A percentile compares a stretch with the other conserved stretches of the same genome.
Evolutionary conservation across 805 yeast genomes (phyloP).

Genomic region (Lachancea quebecensis): DNA sequence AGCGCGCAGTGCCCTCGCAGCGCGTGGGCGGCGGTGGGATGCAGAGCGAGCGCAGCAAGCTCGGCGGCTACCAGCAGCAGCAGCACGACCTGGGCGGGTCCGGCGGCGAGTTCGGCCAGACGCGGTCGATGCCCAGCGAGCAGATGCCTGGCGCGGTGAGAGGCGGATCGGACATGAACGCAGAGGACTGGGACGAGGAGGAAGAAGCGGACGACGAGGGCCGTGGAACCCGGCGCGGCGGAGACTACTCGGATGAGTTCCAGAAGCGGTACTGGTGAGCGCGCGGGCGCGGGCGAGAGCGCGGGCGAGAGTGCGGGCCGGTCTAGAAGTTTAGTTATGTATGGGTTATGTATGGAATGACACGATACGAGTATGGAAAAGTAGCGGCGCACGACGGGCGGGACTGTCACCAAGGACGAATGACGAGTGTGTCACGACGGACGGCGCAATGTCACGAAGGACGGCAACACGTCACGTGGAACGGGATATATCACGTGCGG

Average conservation of each 20-base stretch:
- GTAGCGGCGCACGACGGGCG: too few species aligned
- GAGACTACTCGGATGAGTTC: slow-evolving; percentile 10
- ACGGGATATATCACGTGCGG: too few species aligned
- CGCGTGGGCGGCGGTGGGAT: slow-evolving; percentile 1
- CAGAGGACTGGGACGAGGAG: slow-evolving; percentile 5
- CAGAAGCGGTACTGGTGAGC: slow-evolving; percentile 8
- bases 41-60: slow-evolving; percentile 6
- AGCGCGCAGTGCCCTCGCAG: slow-evolving; percentile 6
- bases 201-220: neutral
- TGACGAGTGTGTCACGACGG: too few species aligned
- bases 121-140: neutral
- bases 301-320: neutral
- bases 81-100: slow-evolving; percentile 5
- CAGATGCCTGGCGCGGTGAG: slow-evolving; percentile 7
- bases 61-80: slow-evolving; percentile 8
- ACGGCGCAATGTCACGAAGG: too few species aligned
- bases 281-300: neutral
- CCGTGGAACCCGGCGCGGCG: slow-evolving; percentile 2
- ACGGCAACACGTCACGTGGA: too few species aligned
- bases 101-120: neutral
- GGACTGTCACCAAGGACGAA: too few species aligned
- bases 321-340: neutral
- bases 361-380: too few species aligned
- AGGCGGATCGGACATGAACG: neutral
- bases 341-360: too few species aligned